Percentiles rank a stretch among this genome's conserved stretches.
These are phyloP conservation scores for Leccinum ochraceum DNA, from an alignment of 768 basidiomycete genomes.

Conservation along the genomic window DNA sequence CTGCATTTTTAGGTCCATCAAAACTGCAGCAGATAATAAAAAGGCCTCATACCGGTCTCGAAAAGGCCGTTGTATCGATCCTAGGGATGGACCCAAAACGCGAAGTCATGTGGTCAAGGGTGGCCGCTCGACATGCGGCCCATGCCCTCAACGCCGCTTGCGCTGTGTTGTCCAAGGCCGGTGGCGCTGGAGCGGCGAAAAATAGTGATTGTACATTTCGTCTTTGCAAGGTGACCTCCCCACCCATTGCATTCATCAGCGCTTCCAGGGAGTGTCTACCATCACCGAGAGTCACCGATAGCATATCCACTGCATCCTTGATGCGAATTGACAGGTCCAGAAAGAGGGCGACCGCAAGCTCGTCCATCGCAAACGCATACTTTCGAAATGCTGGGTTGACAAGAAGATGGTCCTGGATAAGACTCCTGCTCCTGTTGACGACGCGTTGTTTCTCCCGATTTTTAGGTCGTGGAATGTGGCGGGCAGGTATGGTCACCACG, in stretches of 20 bases:
- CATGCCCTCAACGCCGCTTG: conserved; percentile 46
- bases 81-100: conserved; percentile 19
- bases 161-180: conserved; percentile 16
- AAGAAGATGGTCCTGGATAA: conserved; percentile 37
- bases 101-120: conserved; percentile 19
- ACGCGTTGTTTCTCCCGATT: background rate
- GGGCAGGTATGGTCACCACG: conserved; percentile 32
- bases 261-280: conserved; percentile 37
- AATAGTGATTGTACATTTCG: conserved; percentile 33
- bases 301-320: conserved; percentile 40
- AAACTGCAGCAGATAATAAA: background rate
- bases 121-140: conserved; percentile 42
- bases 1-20: conserved; percentile 26
- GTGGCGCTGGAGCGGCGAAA: conserved; percentile 13
- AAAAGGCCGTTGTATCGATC: conserved; percentile 30
- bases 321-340: conserved; percentile 40
- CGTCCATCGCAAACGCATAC: conserved; percentile 49
- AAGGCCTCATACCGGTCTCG: conserved; percentile 28
- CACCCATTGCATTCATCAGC: conserved; percentile 41
- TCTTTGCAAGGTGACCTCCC: conserved; percentile 31
- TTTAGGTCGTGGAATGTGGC: conserved; percentile 10
- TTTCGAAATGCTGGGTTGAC: conserved; percentile 31
- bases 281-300: conserved; percentile 30
- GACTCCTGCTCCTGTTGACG: conserved; percentile 12
- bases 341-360: conserved; percentile 40